phyloP scores from a whole-genome alignment of 106 monocot species.

The Agapanthus africanus region DNA sequence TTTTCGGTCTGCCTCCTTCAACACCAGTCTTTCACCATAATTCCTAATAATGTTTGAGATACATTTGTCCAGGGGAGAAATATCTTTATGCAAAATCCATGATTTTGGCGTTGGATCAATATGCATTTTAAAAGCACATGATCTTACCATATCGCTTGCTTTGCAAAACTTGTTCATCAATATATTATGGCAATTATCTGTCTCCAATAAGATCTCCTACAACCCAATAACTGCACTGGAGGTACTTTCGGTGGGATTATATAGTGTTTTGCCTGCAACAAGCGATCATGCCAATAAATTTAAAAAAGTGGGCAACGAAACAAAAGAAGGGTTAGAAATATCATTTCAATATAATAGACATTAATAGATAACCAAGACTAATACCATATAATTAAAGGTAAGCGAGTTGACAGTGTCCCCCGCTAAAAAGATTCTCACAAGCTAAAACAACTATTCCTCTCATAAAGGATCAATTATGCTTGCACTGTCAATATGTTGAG shows the following conservation, averaged over 20 bases:
- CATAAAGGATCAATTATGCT: no score
- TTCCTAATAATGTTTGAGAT: constrained; percentile 30
- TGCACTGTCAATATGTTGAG: no score
- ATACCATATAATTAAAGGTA: not conserved
- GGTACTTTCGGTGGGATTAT: constrained; percentile 3
- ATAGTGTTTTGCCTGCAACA: constrained; percentile 18
- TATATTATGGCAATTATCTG: constrained; percentile 25
- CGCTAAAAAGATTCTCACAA: not conserved
- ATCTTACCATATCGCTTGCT: constrained; percentile 50
- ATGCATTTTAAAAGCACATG: constrained; percentile 20
- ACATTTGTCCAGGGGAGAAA: constrained; percentile 22
- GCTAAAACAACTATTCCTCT: not conserved
- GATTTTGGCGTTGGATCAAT: not conserved
- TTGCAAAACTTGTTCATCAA: constrained; percentile 28
- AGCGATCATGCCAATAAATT: not conserved
- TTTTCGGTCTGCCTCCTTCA: constrained; percentile 76
- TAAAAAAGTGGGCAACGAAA: not conserved
- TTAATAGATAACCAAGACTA: not conserved
- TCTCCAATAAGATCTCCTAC: constrained; percentile 30
- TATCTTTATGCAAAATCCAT: constrained; percentile 13
- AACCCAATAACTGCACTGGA: constrained; percentile 25
- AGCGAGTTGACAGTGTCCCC: not conserved
- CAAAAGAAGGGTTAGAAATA: not conserved
- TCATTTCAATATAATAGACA: not conserved
- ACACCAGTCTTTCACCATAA: constrained; percentile 58